A percentile compares a stretch with the other conserved stretches of the same genome.
These are phyloP conservation scores for Diutina scorzettiae DNA, from an alignment of 1,139 yeast genomes.

Conservation along the genomic window DNA sequence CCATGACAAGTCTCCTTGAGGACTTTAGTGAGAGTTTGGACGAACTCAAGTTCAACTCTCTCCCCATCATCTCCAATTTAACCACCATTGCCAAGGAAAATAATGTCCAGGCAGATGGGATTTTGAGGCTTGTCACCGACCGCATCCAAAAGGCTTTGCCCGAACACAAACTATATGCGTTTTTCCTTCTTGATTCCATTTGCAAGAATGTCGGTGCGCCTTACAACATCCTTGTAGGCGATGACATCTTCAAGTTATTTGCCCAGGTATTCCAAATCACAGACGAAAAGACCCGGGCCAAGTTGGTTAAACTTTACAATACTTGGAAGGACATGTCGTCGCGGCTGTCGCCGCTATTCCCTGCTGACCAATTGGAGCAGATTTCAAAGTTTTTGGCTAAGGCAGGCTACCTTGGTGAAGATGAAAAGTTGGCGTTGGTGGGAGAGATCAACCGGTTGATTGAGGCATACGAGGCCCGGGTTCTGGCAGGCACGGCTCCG, in stretches of 20 bases:
- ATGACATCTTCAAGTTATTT: conserved; percentile 53
- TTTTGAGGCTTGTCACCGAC: conserved; percentile 58
- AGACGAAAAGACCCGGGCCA: conserved; percentile 61
- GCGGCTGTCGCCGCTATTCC: conserved; percentile 59
- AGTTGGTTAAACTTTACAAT: conserved; percentile 64
- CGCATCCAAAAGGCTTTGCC: conserved; percentile 52
- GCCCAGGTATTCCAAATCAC: conserved; percentile 70
- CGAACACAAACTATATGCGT: conserved; percentile 67
- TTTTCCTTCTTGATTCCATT: conserved; percentile 84
- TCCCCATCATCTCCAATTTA: conserved; percentile 77
- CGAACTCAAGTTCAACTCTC: conserved; percentile 77
- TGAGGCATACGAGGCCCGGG: conserved; percentile 15
- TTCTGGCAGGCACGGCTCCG: conserved; percentile 21
- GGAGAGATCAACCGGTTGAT: conserved; percentile 18
- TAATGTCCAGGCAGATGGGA: conserved; percentile 61
- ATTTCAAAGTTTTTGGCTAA: conserved; percentile 62
- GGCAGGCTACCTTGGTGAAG: conserved; percentile 17
- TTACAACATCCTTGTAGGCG: conserved; percentile 64
- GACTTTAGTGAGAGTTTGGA: conserved; percentile 59
- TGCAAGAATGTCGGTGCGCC: conserved; percentile 88
- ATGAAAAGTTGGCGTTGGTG: conserved; percentile 23
- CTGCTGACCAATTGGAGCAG: conserved; percentile 53
- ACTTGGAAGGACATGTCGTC: conserved; percentile 65
- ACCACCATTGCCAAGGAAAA: conserved; percentile 88
- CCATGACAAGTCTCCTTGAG: conserved; percentile 13